Evolutionary conservation across 2,329 filamentous ascomycete species (phyloP), one percentile per base, ranked within the genome.

Genomic region (Neonectria ditissima): DNA sequence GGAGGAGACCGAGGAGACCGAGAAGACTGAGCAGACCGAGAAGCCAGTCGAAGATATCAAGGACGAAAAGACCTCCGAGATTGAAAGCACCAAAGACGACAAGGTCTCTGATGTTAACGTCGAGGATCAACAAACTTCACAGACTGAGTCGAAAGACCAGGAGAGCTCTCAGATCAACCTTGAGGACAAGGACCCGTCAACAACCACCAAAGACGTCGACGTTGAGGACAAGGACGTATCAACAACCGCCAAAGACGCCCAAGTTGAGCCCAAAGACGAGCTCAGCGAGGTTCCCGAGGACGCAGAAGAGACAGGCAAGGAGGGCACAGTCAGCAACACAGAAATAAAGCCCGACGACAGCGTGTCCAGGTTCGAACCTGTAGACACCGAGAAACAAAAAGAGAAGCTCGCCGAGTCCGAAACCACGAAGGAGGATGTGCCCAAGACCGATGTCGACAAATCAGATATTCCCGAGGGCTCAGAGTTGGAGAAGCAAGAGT

Each of bases 101-200:
- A 62, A 62, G 24, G 65, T 58, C 18, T 32, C 60, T 26, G 24
- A 26, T 26, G 24, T 26, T 6, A 26, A 26, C 24, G 4, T 26
- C 6, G 24, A 26, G 24, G 24, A 26, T 26, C 24, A 26, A 26
- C 24, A 26, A 26, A 26, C 4, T 26, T 41, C 37, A 7, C 37
- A 41, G 37, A 41, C 37, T 41, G n/a, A 41, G 6, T 20, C 37
- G n/a, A 41, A 41, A 9, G 37, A 18, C n/a, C 37, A 41, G 10
- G 37, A 50, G 28, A 28, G 9, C 8, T 50, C 47, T 9, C 26
- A 50, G 47, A 50, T 50, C n/a, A 59, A n/a, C 22, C 63, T 67
- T 2, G 59, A 74, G 20, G 69, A 71, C 32, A 63, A 63, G 4
- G 70, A 73, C 1, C 45, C 61, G 2, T 37, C 34, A 37, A 37